phyloP scores from a whole-genome alignment of 2,329 filamentous ascomycete genomes.

The Dothistroma pini region DNA sequence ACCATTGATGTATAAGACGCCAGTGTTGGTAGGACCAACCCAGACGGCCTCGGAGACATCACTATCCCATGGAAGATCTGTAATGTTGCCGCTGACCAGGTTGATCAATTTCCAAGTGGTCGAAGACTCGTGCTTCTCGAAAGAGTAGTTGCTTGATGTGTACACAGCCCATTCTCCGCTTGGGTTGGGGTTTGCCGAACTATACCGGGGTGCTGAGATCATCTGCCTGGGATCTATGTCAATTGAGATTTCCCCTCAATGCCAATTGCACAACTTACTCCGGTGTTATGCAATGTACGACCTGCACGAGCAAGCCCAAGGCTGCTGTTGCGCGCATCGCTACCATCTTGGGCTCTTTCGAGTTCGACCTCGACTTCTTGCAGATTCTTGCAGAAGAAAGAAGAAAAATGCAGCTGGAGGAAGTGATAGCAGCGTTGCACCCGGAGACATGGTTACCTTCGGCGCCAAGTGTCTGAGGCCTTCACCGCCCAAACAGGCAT shows the following conservation, averaged over 20 bases:
- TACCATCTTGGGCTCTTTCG: neutral
- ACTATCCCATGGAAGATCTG: conserved; percentile 20
- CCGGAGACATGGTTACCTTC: neutral
- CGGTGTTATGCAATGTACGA: conserved; percentile 14
- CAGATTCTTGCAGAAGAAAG: neutral
- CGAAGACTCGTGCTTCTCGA: conserved; percentile 22
- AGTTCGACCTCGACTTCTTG: too few species aligned
- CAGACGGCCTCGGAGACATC: conserved; percentile 30
- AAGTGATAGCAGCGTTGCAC: neutral
- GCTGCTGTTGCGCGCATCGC: neutral
- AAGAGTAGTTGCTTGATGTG: conserved; percentile 25
- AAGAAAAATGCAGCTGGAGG: neutral
- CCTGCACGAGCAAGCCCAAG: neutral
- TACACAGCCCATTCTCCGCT: conserved; percentile 34
- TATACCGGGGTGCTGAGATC: conserved; percentile 29
- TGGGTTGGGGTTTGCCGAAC: conserved; percentile 21
- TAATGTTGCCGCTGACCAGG: conserved; percentile 23
- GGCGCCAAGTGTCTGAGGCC: neutral
- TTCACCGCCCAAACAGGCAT: neutral
- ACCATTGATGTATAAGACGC: conserved; percentile 30
- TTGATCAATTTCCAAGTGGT: conserved; percentile 26
- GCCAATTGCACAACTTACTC: conserved; percentile 7
- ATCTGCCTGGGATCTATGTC: conserved; percentile 22
- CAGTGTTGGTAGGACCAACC: conserved; percentile 32
- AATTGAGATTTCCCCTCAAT: neutral